Conservation (phyloP, 1,284 basidiomycete species). For the Fomitopsis betulina region DNA sequence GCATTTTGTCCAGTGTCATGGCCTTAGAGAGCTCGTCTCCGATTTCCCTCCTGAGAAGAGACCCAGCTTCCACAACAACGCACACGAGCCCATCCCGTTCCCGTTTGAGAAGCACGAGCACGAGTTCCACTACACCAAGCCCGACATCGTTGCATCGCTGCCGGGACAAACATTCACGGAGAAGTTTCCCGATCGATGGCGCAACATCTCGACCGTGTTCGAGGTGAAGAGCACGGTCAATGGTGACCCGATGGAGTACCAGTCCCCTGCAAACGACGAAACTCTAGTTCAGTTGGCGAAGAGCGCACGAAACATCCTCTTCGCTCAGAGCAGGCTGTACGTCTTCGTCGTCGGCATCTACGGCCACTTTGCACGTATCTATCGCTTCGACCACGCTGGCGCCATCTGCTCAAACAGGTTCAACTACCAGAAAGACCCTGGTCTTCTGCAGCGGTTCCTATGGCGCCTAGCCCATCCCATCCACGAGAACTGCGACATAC, state of each 20-base stretch:
- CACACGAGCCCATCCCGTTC: not conserved
- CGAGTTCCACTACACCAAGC: not conserved
- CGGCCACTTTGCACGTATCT: slow-evolving; percentile 10
- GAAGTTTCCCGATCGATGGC: not conserved
- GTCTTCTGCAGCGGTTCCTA: slow-evolving; percentile 9
- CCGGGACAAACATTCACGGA: not conserved
- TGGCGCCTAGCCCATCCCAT: slow-evolving; percentile 12
- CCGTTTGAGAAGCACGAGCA: not conserved
- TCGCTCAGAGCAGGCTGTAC: slow-evolving; percentile 7
- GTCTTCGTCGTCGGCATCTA: slow-evolving; percentile 13
- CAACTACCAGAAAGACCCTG: slow-evolving; percentile 5
- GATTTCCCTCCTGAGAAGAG: not conserved
- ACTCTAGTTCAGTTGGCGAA: slow-evolving; percentile 7
- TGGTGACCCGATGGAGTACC: not conserved
- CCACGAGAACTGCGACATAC: not conserved
- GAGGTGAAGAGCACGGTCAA: slow-evolving; percentile 5
- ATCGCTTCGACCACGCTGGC: slow-evolving; percentile 11
- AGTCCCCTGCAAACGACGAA: not conserved
- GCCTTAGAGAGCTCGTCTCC: not conserved
- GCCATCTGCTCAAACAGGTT: slow-evolving; percentile 1
- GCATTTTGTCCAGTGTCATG: not conserved
- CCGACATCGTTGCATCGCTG: not conserved
- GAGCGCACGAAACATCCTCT: slow-evolving; percentile 7
- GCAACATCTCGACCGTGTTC: not conserved
- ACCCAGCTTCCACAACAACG: not conserved